Conservation (phyloP, 2,329 filamentous ascomycete genomes). For the Penicillium sp. region DNA sequence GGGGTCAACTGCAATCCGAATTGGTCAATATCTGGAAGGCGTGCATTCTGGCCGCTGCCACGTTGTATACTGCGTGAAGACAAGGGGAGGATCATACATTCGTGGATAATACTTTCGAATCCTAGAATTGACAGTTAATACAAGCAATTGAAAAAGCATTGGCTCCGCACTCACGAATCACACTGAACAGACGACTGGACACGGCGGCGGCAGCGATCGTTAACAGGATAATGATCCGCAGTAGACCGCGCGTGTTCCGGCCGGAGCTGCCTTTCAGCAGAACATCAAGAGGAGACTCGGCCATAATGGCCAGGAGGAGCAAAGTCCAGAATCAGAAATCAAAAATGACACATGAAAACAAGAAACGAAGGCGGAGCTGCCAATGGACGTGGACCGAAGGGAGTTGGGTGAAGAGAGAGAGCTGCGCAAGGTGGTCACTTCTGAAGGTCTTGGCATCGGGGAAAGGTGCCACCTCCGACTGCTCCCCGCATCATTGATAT, state of each 20-base stretch:
- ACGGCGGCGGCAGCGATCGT: slow-evolving; percentile 90
- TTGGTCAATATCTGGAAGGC: slow-evolving; percentile 22
- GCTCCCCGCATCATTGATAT: slow-evolving; percentile 31
- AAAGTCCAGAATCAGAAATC: slow-evolving; percentile 29
- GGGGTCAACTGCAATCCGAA: slow-evolving; percentile 72
- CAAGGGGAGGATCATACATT: slow-evolving; percentile 67
- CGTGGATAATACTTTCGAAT: slow-evolving; percentile 99
- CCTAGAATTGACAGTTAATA: slow-evolving; percentile 50
- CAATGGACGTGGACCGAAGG: slow-evolving; percentile 22
- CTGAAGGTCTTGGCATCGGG: slow-evolving; percentile 38
- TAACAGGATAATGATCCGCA: slow-evolving; percentile 84
- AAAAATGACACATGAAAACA: slow-evolving; percentile 27
- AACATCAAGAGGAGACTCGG: slow-evolving; percentile 49
- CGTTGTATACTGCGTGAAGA: slow-evolving; percentile 2
- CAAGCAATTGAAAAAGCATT: not conserved
- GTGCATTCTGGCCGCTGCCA: slow-evolving; percentile 9
- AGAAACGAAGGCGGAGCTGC: slow-evolving; percentile 22
- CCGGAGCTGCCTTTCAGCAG: slow-evolving; percentile 76
- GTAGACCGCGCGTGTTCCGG: slow-evolving; percentile 76
- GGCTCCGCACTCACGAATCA: slow-evolving; percentile 72
- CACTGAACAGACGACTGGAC: slow-evolving; percentile 92
- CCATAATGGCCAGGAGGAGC: slow-evolving; percentile 45
- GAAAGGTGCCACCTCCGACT: slow-evolving; percentile 29
- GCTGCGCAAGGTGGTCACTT: slow-evolving; percentile 46
- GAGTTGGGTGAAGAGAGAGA: slow-evolving; percentile 23